Evolutionary conservation across 148 eudicot genomes (phyloP).

Genomic region (Rhododendron griersonianum): DNA sequence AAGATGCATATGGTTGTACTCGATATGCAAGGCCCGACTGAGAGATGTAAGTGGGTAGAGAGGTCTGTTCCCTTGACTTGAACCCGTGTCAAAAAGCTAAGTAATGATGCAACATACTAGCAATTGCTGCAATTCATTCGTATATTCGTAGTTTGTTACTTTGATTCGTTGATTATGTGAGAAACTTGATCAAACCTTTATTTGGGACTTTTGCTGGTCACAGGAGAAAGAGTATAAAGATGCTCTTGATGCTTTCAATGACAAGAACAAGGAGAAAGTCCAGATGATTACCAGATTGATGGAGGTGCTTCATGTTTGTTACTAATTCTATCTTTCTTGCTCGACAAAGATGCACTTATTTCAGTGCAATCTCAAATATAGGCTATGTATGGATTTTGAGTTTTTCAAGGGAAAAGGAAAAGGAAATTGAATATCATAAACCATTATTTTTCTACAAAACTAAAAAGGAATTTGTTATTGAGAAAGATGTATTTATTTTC

Average conservation of each 20-base stretch:
- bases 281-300: constrained; percentile 79
- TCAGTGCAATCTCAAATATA: not conserved
- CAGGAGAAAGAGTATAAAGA: constrained; percentile 91
- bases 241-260: constrained; percentile 78
- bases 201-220: not conserved
- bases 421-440: not conserved
- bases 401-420: not conserved
- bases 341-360: not conserved
- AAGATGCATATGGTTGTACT: not conserved
- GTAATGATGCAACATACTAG: not conserved
- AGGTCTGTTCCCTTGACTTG: not conserved
- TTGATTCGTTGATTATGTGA: not conserved
- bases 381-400: not conserved
- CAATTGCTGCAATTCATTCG: no score
- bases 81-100: not conserved
- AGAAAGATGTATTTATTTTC: not conserved
- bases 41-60: not conserved
- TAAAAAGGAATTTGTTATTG: not conserved
- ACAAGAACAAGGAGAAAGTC: constrained; percentile 89
- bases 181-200: not conserved
- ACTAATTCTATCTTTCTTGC: not conserved
- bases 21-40: not conserved
- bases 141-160: not conserved
- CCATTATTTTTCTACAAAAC: not conserved
- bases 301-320: constrained; percentile 48